Conservation (phyloP, 2,329 filamentous ascomycete species). For the Arachnomyces sp. region DNA sequence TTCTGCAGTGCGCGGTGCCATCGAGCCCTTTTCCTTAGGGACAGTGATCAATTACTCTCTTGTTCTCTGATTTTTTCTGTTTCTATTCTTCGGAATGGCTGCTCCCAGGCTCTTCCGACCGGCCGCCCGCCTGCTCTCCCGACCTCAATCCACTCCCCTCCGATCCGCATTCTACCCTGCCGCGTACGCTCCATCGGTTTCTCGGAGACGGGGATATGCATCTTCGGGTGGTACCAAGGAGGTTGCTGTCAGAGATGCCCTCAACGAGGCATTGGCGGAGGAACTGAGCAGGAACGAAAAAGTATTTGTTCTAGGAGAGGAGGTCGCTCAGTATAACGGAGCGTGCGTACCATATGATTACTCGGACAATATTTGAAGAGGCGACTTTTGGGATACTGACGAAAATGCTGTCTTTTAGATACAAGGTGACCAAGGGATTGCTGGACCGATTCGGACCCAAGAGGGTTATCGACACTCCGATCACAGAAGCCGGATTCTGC, state of each 20-base stretch:
- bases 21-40: too few relatives aligned
- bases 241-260: conserved; percentile 91
- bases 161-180: conserved; percentile 49
- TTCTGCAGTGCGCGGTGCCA: too few relatives aligned
- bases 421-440: conserved; percentile 98
- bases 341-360: conserved; percentile 42
- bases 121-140: conserved; percentile 54
- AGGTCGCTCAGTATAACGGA: conserved; percentile 99
- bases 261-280: conserved; percentile 96
- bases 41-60: not conserved
- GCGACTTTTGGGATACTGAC: conserved; percentile 27
- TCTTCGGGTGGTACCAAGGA: conserved; percentile 65
- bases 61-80: conserved; percentile 6
- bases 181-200: conserved; percentile 41
- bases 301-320: conserved; percentile 93
- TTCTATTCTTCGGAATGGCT: conserved; percentile 40
- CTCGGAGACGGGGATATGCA: conserved; percentile 49
- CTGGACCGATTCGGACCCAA: conserved; percentile 95
- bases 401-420: conserved; percentile 41
- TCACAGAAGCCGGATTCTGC: conserved; percentile 92
- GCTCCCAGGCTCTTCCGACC: conserved; percentile 57
- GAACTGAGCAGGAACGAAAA: conserved; percentile 92
- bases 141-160: conserved; percentile 42
- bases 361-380: too few relatives aligned
- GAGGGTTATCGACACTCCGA: conserved; percentile 95